phyloP scores from a whole-genome alignment of 2,329 filamentous ascomycete species.

The Aspergillus vadensis region DNA sequence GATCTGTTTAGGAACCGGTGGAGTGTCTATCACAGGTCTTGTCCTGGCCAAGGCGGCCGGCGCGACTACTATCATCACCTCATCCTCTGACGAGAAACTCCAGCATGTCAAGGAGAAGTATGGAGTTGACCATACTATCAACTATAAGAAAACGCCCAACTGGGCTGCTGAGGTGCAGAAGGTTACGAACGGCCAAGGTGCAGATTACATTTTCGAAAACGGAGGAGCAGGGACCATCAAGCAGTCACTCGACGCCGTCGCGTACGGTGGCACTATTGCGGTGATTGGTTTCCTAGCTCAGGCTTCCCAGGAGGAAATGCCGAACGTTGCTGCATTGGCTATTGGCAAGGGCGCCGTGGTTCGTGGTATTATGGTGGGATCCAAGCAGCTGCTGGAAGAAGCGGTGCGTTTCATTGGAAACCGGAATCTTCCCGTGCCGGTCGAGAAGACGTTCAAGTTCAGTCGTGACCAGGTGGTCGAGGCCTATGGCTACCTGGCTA shows the following conservation, averaged over 20 bases:
- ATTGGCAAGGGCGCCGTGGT: conserved; percentile 34
- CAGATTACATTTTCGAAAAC: neutral
- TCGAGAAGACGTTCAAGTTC: conserved; percentile 26
- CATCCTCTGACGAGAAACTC: conserved; percentile 43
- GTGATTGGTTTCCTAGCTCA: conserved; percentile 8
- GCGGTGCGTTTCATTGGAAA: conserved; percentile 32
- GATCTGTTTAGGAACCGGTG: conserved; percentile 44
- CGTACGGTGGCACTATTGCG: neutral
- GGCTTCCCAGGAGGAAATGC: neutral
- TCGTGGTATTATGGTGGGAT: conserved; percentile 40
- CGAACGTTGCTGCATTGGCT: conserved; percentile 10
- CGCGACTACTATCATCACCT: conserved; percentile 48
- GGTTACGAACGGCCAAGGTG: neutral
- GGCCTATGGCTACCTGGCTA: conserved; percentile 27
- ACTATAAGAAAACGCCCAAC: conserved; percentile 30
- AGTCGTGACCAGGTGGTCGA: conserved; percentile 27
- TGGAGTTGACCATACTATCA: conserved; percentile 46
- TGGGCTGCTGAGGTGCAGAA: conserved; percentile 3
- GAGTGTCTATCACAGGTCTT: conserved; percentile 43
- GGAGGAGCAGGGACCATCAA: conserved; percentile 36
- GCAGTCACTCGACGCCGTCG: conserved; percentile 25
- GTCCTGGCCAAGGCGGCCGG: conserved; percentile 49
- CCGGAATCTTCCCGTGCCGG: conserved; percentile 29
- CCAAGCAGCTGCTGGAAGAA: conserved; percentile 41
- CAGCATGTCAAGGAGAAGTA: conserved; percentile 35